A percentile compares a stretch with the other conserved stretches of the same genome.
phyloP scores from a whole-genome alignment of 306 rosid species.

The Lathyrus sativus region DNA sequence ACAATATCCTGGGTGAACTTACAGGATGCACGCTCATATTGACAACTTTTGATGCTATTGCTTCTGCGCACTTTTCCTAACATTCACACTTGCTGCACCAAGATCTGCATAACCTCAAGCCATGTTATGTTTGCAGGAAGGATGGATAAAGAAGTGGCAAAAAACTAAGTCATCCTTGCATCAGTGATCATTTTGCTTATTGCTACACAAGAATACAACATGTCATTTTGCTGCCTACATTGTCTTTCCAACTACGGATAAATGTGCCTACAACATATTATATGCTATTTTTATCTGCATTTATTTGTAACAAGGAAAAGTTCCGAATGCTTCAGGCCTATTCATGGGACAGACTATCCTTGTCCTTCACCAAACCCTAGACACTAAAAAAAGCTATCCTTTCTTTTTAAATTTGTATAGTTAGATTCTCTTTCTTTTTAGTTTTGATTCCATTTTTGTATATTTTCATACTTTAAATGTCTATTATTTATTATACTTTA shows the following conservation, averaged over 20 bases:
- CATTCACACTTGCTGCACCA: slow-evolving; percentile 45
- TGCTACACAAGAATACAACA: slow-evolving; percentile 4
- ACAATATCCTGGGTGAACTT: slow-evolving; percentile 33
- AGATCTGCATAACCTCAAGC: slow-evolving; percentile 27
- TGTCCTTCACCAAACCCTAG: not conserved
- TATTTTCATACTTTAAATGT: too few species aligned
- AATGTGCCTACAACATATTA: slow-evolving; percentile 2
- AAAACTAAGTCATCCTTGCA: slow-evolving; percentile 14
- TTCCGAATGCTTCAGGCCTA: not conserved
- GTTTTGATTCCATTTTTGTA: not conserved
- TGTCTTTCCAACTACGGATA: slow-evolving; percentile 3
- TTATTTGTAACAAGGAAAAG: not conserved
- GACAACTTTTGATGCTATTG: slow-evolving; percentile 54
- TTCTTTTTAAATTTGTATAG: too few species aligned
- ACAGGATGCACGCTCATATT: slow-evolving; percentile 40
- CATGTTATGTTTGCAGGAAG: slow-evolving; percentile 14
- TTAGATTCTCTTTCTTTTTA: too few species aligned
- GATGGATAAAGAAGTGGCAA: slow-evolving; percentile 17
- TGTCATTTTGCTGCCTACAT: slow-evolving; percentile 1
- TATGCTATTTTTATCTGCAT: not conserved
- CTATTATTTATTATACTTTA: too few species aligned
- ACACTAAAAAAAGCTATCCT: not conserved
- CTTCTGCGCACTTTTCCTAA: slow-evolving; percentile 38
- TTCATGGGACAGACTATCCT: not conserved
- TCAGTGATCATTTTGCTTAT: slow-evolving; percentile 26